A percentile compares a stretch with the other conserved stretches of the same genome.
Conservation (phyloP, 495 filamentous ascomycete species). For the Amphirosellinia nigrospora region DNA sequence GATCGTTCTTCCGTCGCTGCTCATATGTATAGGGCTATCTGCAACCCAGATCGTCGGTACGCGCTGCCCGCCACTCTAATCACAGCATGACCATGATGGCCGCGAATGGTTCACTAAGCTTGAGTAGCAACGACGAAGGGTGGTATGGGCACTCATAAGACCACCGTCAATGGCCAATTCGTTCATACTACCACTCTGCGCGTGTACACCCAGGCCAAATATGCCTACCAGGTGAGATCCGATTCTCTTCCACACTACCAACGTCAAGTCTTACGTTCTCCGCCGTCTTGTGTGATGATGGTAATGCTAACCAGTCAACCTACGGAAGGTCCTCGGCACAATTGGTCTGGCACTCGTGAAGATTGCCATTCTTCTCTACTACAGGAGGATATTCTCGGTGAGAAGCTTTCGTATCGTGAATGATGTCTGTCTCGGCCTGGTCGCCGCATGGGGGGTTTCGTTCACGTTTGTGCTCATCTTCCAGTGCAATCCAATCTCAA, state of each 20-base stretch:
- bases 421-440: slow-evolving; percentile 42
- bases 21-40: background rate
- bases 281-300: too few relatives aligned
- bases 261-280: too few relatives aligned
- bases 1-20: background rate
- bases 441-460: slow-evolving; percentile 43
- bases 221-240: background rate
- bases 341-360: slow-evolving; percentile 26
- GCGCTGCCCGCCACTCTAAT: background rate
- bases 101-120: background rate
- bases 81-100: background rate
- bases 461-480: slow-evolving; percentile 50
- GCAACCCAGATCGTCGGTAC: background rate
- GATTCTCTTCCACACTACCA: too few relatives aligned
- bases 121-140: background rate
- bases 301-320: too few relatives aligned
- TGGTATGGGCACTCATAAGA: background rate
- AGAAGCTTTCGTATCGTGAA: slow-evolving; percentile 36
- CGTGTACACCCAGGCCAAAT: background rate
- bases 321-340: slow-evolving; percentile 19
- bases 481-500: slow-evolving; percentile 43
- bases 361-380: slow-evolving; percentile 37
- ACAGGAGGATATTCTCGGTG: slow-evolving; percentile 50
- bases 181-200: background rate
- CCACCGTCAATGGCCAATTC: background rate